Evolutionary conservation across 2,329 filamentous ascomycete genomes (phyloP).

Genomic region (Verticillium isaacii): DNA sequence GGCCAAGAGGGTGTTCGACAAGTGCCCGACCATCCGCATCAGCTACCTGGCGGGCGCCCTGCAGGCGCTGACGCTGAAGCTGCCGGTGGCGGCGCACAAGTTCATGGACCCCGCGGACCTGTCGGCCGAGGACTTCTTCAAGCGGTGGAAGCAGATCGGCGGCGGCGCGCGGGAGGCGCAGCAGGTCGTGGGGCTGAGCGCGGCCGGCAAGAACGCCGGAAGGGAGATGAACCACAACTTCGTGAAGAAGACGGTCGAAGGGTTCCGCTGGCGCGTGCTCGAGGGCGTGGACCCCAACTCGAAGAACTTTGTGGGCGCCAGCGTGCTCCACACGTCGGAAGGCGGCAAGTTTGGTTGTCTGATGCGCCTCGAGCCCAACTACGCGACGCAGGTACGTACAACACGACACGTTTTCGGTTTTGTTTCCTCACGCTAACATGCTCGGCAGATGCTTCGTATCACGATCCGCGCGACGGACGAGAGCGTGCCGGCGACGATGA

Average conservation of each 20-base stretch:
- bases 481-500: constrained; percentile 70
- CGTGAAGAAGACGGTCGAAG: constrained; percentile 68
- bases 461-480: constrained; percentile 95
- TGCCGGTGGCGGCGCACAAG: constrained; percentile 86
- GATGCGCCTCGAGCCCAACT: constrained; percentile 91
- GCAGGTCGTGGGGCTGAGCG: constrained; percentile 68
- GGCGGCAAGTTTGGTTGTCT: constrained; percentile 92
- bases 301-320: constrained; percentile 90
- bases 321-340: constrained; percentile 75
- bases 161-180: constrained; percentile 83
- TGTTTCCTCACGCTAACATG: constrained; percentile 12
- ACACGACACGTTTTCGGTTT: background rate
- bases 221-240: constrained; percentile 66
- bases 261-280: constrained; percentile 86
- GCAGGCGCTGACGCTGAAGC: constrained; percentile 85
- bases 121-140: constrained; percentile 92
- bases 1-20: constrained; percentile 72
- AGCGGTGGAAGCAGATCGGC: constrained; percentile 98
- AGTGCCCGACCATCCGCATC: constrained; percentile 86
- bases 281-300: constrained; percentile 84
- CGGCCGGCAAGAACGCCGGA: constrained; percentile 44
- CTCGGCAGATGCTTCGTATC: constrained; percentile 79
- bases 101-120: constrained; percentile 94
- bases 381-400: constrained; percentile 68
- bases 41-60: constrained; percentile 91